phyloP scores from a whole-genome alignment of 225 moss, liverwort and hornwort species.

The Neckera pumila region DNA sequence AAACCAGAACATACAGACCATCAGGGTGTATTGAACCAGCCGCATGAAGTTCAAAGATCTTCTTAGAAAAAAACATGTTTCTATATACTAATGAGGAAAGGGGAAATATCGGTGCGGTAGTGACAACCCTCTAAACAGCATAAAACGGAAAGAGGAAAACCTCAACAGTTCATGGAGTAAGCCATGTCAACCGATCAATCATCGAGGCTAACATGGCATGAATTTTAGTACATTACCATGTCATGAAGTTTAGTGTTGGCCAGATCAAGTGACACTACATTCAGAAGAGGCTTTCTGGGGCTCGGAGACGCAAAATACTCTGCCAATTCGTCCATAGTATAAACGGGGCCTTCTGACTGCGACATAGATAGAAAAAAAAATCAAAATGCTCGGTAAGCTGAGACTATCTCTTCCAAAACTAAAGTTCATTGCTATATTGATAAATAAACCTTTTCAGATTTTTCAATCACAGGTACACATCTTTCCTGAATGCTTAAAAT shows the following conservation, averaged over 20 bases:
- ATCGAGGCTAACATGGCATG: neutral
- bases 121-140: neutral
- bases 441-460: neutral
- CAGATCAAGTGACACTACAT: conserved; percentile 66
- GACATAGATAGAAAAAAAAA: neutral
- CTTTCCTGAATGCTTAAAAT: neutral
- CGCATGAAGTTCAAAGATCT: neutral
- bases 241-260: conserved; percentile 48
- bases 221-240: conserved; percentile 16
- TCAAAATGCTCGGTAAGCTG: neutral
- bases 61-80: neutral
- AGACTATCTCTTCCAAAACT: neutral
- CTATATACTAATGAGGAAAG: neutral
- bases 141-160: neutral
- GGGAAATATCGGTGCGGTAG: neutral
- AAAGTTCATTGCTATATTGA: neutral
- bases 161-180: neutral
- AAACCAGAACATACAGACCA: neutral
- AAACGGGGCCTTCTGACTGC: conserved; percentile 65
- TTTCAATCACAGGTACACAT: neutral
- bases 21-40: neutral
- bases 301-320: conserved; percentile 51
- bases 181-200: neutral
- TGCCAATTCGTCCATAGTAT: conserved; percentile 59
- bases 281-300: conserved; percentile 60